Base-by-base conservation (phyloP, 306 rosid genomes). In the Chamaecrista fasciculata region DNA sequence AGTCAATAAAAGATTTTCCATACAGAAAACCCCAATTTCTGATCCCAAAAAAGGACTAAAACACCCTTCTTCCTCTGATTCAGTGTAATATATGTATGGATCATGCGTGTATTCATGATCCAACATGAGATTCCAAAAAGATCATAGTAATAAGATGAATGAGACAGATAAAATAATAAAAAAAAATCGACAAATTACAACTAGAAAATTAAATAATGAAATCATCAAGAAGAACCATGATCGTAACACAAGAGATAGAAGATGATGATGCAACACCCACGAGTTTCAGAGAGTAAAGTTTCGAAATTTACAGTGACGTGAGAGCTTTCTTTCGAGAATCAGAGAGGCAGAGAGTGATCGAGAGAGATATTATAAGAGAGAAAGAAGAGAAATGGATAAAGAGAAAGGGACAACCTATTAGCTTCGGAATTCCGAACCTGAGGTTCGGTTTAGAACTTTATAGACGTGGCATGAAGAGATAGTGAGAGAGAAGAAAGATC, bases 371-470 rank as follows among this genome's bases (percentile, higher is more conserved):
- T n/a, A n/a, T n/a, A n/a, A n/a, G 21, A 15, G 25, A 44, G 26
- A 11, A 5, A 28, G 23, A 39, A 6, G 18, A 5, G 42, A 64
- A 62, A 34, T 26, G 53, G 72, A 76, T 26, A 72, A 62, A 37
- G 21, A 33, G n/a, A 40, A 66, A 50, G 62, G 15, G 67, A 75
- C 66, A 72, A 20, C 12, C 28, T 8, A 26, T 26, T 58, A 74
- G 71, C 58, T 76, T 55, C 69, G 84, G 73, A 1, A 29, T 4
- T 6, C 47, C 75, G 73, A 21, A 70, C 49, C 89, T 67, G 16
- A 76, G 87, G 20, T 29, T 71, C 25, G 73, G 1, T 9, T 15
- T 4, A 33, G 12, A 8, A 1, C 16, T 56, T 66, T 24, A 5
- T 25, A 33, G 42, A 50, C 25, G 52, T 74, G 48, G 65, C 65